Conservation (phyloP, 306 rosid species). For the Adenanthera pavonina region DNA sequence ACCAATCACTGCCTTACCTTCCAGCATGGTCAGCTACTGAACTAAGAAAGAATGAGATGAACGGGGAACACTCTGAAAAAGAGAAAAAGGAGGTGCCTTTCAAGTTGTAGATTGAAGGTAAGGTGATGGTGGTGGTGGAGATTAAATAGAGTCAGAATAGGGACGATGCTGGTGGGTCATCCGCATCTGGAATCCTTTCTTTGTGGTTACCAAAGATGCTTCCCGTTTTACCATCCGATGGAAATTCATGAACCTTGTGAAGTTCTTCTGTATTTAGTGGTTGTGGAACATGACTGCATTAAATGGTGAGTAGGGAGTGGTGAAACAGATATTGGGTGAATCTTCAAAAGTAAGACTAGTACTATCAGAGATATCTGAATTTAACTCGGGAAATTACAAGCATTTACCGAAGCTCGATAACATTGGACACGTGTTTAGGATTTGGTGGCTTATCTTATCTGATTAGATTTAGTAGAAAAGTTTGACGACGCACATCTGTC, state of each 20-base stretch:
- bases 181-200: conserved; percentile 32
- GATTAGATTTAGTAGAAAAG: not conserved
- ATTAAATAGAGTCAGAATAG: conserved; percentile 22
- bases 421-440: conserved; percentile 34
- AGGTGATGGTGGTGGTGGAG: conserved; percentile 21
- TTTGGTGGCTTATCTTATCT: conserved; percentile 4
- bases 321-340: not conserved
- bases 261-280: not conserved
- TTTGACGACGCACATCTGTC: not conserved
- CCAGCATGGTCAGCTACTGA: conserved; percentile 59
- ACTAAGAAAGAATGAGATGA: not conserved
- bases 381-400: not conserved
- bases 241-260: conserved; percentile 25
- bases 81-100: conserved; percentile 9
- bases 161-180: conserved; percentile 20
- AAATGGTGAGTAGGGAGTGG: not conserved
- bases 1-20: conserved; percentile 83
- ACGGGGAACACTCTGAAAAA: not conserved
- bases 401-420: conserved; percentile 12
- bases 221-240: conserved; percentile 7
- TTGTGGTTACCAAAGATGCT: conserved; percentile 32
- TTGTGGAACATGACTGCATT: conserved; percentile 24
- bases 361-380: not conserved
- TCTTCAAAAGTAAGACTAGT: not conserved
- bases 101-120: conserved; percentile 27